phyloP scores from a whole-genome alignment of 73 alveolate genomes.

The Tetrahymena malaccensis region DNA sequence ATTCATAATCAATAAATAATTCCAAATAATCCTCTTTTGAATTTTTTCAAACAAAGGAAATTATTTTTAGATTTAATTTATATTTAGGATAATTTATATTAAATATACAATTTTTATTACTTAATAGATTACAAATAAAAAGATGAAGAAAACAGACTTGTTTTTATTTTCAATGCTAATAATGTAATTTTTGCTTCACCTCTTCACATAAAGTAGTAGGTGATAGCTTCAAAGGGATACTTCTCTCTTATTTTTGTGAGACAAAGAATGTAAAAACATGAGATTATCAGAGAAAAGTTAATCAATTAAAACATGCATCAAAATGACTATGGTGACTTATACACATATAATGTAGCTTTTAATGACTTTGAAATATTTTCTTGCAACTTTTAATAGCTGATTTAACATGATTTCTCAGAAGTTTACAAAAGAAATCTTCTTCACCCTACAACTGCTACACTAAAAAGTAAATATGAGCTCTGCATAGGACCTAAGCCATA shows the following conservation, averaged over 20 bases:
- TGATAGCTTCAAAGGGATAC: neutral
- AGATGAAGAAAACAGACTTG: neutral
- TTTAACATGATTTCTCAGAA: neutral
- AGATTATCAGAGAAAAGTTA: neutral
- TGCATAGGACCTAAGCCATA: neutral
- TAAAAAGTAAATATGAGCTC: neutral
- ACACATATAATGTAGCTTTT: neutral
- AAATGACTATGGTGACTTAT: neutral
- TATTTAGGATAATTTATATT: neutral
- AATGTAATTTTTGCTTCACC: neutral
- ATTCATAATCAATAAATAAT: too few relatives aligned
- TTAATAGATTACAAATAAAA: neutral
- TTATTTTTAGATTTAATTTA: too few relatives aligned
- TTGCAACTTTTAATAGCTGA: neutral
- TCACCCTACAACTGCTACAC: neutral
- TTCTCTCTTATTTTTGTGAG: neutral
- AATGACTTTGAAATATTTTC: neutral
- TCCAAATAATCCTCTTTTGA: too few relatives aligned
- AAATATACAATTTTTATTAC: too few relatives aligned
- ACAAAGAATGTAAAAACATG: neutral
- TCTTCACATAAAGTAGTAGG: neutral
- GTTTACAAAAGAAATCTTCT: neutral
- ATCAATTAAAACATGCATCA: neutral
- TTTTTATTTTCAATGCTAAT: neutral
- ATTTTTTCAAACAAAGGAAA: too few relatives aligned